Conservation (phyloP, 345 rosid genomes). For the Brassica napus region Da-Ae NC_063437.1:1897501-1898000, state of each 20-base stretch:
- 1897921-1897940: constrained; percentile 82
- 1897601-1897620: constrained; percentile 80
- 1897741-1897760: constrained; percentile 99
- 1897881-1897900: constrained; percentile 81
- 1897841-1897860: constrained; percentile 94
- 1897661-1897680: constrained; percentile 60
- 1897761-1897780: constrained; percentile 99
- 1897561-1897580: constrained; percentile 82
- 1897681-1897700: not conserved
- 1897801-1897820: constrained; percentile 91
- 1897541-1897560: constrained; percentile 88
- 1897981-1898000: constrained; percentile 65
- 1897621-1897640: constrained; percentile 72
- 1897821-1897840: constrained; percentile 91
- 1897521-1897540: constrained; percentile 64
- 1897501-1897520: constrained; percentile 78
- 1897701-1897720: too few relatives aligned
- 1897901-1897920: constrained; percentile 54
- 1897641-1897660: constrained; percentile 86
- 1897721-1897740: too few relatives aligned
- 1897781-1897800: constrained; percentile 90
- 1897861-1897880: constrained; percentile 70
- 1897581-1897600: constrained; percentile 92
- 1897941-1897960: constrained; percentile 81
- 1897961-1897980: constrained; percentile 83